A percentile compares a stretch with the other conserved stretches of the same genome.
phyloP scores from a whole-genome alignment of 1,284 basidiomycete genomes.

The Ceratobasidium sp. region DNA sequence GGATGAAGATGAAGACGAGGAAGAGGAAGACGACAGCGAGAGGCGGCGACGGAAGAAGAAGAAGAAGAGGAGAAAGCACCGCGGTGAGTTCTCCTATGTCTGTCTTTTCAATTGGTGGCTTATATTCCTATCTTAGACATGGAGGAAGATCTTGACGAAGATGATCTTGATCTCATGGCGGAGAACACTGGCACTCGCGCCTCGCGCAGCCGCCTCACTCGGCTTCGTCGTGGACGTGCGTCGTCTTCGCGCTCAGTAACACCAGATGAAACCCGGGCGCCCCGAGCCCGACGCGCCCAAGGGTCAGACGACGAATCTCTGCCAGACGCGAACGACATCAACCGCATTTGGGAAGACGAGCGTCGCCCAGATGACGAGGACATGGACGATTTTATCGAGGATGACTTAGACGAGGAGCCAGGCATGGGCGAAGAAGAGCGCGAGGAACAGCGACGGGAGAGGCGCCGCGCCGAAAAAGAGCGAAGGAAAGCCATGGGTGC shows the following conservation, averaged over 20 bases:
- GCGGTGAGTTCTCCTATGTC: constrained; percentile 62
- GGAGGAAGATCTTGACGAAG: constrained; percentile 88
- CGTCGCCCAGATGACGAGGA: constrained; percentile 72
- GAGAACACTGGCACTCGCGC: constrained; percentile 92
- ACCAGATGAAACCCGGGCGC: constrained; percentile 70
- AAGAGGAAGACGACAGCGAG: constrained; percentile 71
- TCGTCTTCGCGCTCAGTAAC: constrained; percentile 66
- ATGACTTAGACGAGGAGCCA: constrained; percentile 79
- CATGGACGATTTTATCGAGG: constrained; percentile 78
- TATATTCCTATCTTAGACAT: constrained; percentile 65
- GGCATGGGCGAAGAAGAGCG: constrained; percentile 79
- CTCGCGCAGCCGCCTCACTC: constrained; percentile 68
- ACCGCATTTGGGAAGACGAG: constrained; percentile 90
- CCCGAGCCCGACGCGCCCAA: constrained; percentile 78
- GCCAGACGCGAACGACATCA: constrained; percentile 71
- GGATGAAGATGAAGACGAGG: constrained; percentile 82
- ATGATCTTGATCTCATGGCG: constrained; percentile 93
- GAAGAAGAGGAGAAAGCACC: constrained; percentile 63
- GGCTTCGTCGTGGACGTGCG: constrained; percentile 78
- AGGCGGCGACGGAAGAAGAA: constrained; percentile 67
- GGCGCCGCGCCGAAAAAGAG: constrained; percentile 73
- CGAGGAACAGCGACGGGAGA: constrained; percentile 78
- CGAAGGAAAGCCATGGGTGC: constrained; percentile 72
- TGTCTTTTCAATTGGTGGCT: constrained; percentile 49
- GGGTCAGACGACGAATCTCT: constrained; percentile 63